Base-by-base conservation (phyloP, 2,329 filamentous ascomycete species). In the Trichophyton verrucosum region DNA sequence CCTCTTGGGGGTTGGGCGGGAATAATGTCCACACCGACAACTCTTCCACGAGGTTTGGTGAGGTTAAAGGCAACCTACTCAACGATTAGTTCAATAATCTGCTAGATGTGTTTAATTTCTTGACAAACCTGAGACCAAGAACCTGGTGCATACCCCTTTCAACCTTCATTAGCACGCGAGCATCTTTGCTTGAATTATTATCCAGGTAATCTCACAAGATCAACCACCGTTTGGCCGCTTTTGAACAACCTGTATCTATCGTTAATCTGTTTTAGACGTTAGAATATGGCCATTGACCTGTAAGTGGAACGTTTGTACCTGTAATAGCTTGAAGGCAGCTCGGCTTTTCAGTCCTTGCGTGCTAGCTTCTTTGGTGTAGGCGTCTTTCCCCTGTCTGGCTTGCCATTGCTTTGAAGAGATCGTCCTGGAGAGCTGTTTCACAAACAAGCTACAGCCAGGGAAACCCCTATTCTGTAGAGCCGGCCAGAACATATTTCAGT, bases 1-100 rank as follows among this genome's bases (percentile, higher is more conserved):
- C 94, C 94, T 68, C 82, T 85, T 0, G 94, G 94, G 3, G 95
- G 92, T 71, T 92, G 87, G 0, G 91, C 89, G 3, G 94, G 94
- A 65, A 99, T 90, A 58, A 99, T 82, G 72, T 99, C 94, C 68
- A 99, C 92, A 9, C 94, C 95, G 30, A 99, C 78, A 11, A 99
- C 86, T 49, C 87, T 83, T 7, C 91, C 91, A 53, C 82, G 75
- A 0, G 91, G 91, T 63, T 82, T 80, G 3, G 89, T 95, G 59
- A 85, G 82, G 63, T 89, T 87, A 38, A 88, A 77, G 17, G 94
- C 94, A 40, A 97, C 90, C 85, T 95, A 55, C 69, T 44, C 22
- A 27, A 20, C 4, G 4, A 58, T 61, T 53, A 60, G 38, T n/a
- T 49, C 42, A 22, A 47, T 22, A 20, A 40, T 24, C 5, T n/a